Percentiles rank a stretch among this genome's conserved stretches.
Evolutionary conservation across 192 early-diverging fungal genomes (phyloP).

Genomic region (Helicostylum pulchrum): DNA sequence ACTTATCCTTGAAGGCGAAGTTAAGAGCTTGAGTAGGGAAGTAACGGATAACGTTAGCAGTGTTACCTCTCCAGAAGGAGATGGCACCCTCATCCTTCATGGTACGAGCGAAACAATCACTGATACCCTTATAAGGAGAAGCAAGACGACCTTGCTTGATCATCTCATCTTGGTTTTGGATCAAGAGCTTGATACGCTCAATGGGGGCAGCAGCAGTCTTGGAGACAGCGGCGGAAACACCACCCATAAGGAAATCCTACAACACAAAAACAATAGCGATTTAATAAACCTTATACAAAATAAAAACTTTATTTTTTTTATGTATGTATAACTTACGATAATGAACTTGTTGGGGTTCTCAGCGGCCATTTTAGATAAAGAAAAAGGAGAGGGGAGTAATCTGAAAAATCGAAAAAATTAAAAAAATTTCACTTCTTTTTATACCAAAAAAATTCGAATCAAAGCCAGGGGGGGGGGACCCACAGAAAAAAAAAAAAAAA

Average conservation of each 20-base stretch:
- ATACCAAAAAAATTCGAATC: too few relatives aligned
- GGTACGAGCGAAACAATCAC: conserved; percentile 88
- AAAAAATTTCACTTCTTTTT: background rate
- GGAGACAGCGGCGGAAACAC: conserved; percentile 95
- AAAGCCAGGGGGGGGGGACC: too few relatives aligned
- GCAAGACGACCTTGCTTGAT: conserved; percentile 72
- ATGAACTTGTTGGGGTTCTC: conserved; percentile 32
- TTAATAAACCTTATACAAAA: too few relatives aligned
- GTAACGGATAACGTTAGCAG: conserved; percentile 94
- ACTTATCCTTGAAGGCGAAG: conserved; percentile 96
- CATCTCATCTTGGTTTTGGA: conserved; percentile 88
- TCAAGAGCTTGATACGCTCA: conserved; percentile 94
- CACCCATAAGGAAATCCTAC: conserved; percentile 82
- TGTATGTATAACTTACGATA: conserved; percentile 27
- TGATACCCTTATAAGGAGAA: conserved; percentile 85
- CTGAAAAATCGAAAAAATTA: background rate
- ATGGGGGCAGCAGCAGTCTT: conserved; percentile 97
- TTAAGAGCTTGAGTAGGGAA: conserved; percentile 97
- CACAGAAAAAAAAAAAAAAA: too few relatives aligned
- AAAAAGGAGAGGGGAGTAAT: conserved; percentile 13
- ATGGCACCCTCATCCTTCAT: conserved; percentile 75
- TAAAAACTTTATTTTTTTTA: background rate
- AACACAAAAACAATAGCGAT: background rate
- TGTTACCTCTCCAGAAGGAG: conserved; percentile 87
- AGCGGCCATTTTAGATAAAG: conserved; percentile 23